phyloP scores from a whole-genome alignment of 2,329 filamentous ascomycete species.

The Botryotinia globosa region DNA sequence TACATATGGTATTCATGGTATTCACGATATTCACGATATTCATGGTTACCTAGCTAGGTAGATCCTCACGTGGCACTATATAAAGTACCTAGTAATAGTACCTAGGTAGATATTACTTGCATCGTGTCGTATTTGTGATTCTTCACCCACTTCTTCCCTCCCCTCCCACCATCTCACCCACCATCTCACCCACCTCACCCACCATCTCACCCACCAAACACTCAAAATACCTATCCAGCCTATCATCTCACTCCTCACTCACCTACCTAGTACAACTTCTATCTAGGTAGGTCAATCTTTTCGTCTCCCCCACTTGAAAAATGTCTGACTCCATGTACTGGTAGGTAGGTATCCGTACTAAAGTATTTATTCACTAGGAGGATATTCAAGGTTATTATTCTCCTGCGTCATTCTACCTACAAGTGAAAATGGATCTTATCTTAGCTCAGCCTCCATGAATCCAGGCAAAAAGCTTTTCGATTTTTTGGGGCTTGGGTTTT shows the following conservation, averaged over 20 bases:
- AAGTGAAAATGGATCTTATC: background rate
- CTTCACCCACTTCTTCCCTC: background rate
- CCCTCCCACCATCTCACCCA: background rate
- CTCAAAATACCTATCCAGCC: background rate
- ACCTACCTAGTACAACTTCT: background rate
- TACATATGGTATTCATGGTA: no score
- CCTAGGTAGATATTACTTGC: background rate
- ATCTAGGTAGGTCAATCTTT: background rate
- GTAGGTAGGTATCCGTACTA: background rate
- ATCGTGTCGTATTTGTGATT: background rate
- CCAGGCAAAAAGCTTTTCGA: background rate
- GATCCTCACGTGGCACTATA: background rate
- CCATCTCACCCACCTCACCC: no score
- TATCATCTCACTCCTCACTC: background rate
- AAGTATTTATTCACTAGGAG: background rate
- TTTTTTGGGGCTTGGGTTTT: background rate
- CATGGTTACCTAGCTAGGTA: no score
- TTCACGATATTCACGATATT: background rate
- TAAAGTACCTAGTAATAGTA: background rate
- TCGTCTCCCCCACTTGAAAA: background rate
- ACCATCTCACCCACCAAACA: background rate
- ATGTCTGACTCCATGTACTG: background rate
- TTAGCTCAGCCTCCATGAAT: background rate
- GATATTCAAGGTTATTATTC: background rate
- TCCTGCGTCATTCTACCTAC: conserved; percentile 3